phyloP scores from a whole-genome alignment of 2,329 filamentous ascomycete species.

The Dactylellina drechsleri region DNA sequence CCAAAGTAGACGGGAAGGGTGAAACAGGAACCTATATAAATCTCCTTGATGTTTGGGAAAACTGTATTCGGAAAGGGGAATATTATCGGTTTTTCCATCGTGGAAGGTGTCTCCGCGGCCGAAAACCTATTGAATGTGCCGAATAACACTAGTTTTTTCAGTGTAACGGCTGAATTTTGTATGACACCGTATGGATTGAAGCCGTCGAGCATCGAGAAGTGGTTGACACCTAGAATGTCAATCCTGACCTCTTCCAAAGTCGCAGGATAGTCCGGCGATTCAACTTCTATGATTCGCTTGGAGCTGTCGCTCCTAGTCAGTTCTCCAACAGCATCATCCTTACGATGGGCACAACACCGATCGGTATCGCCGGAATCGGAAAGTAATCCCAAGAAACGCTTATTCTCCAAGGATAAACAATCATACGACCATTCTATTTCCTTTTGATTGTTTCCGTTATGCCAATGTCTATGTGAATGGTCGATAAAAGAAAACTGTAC shows the following conservation, averaged over 20 bases:
- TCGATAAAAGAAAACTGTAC: slow-evolving; percentile 23
- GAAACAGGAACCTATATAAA: slow-evolving; percentile 11
- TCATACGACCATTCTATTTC: slow-evolving; percentile 13
- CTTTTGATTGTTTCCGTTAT: neutral
- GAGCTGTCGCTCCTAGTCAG: neutral
- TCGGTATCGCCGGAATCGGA: neutral
- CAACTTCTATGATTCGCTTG: neutral
- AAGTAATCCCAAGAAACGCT: slow-evolving; percentile 1
- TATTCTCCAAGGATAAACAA: slow-evolving; percentile 20
- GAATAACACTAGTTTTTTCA: slow-evolving; percentile 24
- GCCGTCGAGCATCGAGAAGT: neutral
- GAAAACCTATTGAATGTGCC: slow-evolving; percentile 1
- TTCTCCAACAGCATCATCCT: no score
- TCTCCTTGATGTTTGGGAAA: slow-evolving; percentile 21
- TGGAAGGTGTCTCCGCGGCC: neutral
- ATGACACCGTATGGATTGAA: slow-evolving; percentile 21
- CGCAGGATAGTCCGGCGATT: neutral
- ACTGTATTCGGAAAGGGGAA: slow-evolving; percentile 17
- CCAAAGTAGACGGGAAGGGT: slow-evolving; percentile 12
- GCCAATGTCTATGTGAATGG: neutral
- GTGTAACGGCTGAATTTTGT: slow-evolving; percentile 13
- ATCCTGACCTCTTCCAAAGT: slow-evolving; percentile 8
- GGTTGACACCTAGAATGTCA: slow-evolving; percentile 7
- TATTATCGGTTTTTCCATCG: slow-evolving; percentile 3
- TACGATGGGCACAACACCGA: neutral